A percentile compares a stretch with the other conserved stretches of the same genome.
Evolutionary conservation across 345 rosid genomes (phyloP).

Genomic region (Arabidopsis suecica): DNA sequence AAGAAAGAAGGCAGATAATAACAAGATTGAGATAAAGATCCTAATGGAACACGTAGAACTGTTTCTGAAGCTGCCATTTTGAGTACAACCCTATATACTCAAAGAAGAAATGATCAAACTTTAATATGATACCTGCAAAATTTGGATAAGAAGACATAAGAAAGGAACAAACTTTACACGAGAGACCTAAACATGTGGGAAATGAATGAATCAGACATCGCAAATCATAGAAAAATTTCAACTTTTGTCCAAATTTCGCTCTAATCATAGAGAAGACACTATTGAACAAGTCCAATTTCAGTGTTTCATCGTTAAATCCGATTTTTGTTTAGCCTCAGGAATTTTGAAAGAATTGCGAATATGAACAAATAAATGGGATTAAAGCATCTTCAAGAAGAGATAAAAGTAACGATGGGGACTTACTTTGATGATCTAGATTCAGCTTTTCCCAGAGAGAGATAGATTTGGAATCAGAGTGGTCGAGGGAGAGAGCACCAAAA

Average conservation of each 20-base stretch:
- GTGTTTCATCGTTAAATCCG: not conserved
- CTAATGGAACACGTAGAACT: constrained; percentile 45
- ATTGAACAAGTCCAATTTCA: not conserved
- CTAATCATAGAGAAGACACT: not conserved
- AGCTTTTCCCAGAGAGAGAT: constrained; percentile 1
- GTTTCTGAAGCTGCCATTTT: constrained; percentile 55
- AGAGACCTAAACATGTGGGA: not conserved
- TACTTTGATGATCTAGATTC: constrained; percentile 33
- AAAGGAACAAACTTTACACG: constrained; percentile 27
- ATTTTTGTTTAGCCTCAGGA: not conserved
- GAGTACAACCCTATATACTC: not conserved
- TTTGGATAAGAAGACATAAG: not conserved
- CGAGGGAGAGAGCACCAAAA: not conserved
- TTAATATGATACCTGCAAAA: constrained; percentile 20
- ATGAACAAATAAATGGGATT: not conserved
- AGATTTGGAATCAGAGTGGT: not conserved
- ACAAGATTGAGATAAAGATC: constrained; percentile 38
- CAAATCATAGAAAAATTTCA: not conserved
- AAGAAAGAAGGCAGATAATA: constrained; percentile 34
- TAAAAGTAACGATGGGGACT: constrained; percentile 7
- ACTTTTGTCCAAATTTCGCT: not conserved
- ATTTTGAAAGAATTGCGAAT: not conserved
- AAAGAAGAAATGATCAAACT: not conserved
- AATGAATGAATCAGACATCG: constrained; percentile 5
- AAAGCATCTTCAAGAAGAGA: not conserved